Evolutionary conservation across 1,284 basidiomycete species (phyloP).

Genomic region (Cystobasidium sp.): DNA sequence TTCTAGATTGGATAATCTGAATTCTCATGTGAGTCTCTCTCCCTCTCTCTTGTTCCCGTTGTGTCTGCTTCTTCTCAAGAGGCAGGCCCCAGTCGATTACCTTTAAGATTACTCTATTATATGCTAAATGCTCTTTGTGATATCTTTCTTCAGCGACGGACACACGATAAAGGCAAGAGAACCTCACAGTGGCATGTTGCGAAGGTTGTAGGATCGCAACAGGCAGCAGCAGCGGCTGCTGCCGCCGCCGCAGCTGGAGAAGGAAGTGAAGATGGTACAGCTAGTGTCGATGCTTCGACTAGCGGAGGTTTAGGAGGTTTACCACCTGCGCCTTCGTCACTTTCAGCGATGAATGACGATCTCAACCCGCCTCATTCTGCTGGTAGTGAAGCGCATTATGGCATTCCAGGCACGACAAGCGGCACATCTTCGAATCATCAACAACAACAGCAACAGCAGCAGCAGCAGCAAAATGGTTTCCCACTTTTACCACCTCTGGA

Average conservation of each 20-base stretch:
- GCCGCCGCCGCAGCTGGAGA: neutral
- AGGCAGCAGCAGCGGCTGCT: neutral
- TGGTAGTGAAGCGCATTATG: neutral
- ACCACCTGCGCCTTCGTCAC: neutral
- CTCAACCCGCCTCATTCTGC: constrained; percentile 12
- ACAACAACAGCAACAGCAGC: neutral
- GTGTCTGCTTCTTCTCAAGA: neutral
- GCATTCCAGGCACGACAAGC: neutral
- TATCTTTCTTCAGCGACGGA: constrained; percentile 20
- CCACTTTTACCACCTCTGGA: neutral
- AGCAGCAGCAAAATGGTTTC: constrained; percentile 14
- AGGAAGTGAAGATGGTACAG: constrained; percentile 8
- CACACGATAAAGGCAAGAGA: constrained; percentile 41
- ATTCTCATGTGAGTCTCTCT: constrained; percentile 34
- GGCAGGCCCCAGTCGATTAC: neutral
- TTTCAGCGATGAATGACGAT: neutral
- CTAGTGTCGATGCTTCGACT: constrained; percentile 5
- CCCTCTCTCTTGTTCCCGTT: neutral
- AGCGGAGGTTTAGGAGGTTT: neutral
- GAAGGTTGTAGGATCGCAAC: constrained; percentile 33
- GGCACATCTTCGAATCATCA: neutral
- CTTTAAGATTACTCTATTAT: neutral
- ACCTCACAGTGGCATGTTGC: constrained; percentile 43
- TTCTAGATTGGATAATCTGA: constrained; percentile 39
- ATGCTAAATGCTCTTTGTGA: neutral